Conservation (phyloP, 345 rosid genomes). For the Cardamine occulta region DNA sequence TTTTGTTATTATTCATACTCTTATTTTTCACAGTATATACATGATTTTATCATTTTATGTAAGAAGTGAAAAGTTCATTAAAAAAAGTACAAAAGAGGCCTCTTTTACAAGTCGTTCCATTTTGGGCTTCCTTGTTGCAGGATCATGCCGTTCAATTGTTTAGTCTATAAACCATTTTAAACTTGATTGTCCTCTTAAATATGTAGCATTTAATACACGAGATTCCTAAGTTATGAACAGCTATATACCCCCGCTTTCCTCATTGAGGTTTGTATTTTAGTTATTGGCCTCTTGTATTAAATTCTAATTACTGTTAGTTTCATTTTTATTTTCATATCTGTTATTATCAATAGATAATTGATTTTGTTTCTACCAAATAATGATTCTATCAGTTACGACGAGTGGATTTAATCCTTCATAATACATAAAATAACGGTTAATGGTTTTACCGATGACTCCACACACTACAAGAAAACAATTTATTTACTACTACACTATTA, state of each 20-base stretch:
- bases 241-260: constrained; percentile 26
- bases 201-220: constrained; percentile 30
- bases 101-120: constrained; percentile 9
- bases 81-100: background rate
- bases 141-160: background rate
- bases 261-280: constrained; percentile 33
- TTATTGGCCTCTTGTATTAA: constrained; percentile 26
- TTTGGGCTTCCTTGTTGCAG: constrained; percentile 6
- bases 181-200: constrained; percentile 26
- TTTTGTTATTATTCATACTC: background rate
- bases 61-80: background rate
- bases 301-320: background rate
- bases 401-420: background rate
- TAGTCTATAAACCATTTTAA: constrained; percentile 7
- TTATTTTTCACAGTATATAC: background rate
- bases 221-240: constrained; percentile 27
- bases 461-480: too few relatives aligned
- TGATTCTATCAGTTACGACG: background rate
- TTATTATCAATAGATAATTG: background rate
- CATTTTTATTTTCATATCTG: background rate
- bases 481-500: too few relatives aligned
- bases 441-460: background rate
- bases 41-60: background rate
- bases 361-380: background rate
- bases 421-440: background rate